Evolutionary conservation across 2,329 filamentous ascomycete species (phyloP).

Genomic region (Phaeosphaeriaceae sp.): DNA sequence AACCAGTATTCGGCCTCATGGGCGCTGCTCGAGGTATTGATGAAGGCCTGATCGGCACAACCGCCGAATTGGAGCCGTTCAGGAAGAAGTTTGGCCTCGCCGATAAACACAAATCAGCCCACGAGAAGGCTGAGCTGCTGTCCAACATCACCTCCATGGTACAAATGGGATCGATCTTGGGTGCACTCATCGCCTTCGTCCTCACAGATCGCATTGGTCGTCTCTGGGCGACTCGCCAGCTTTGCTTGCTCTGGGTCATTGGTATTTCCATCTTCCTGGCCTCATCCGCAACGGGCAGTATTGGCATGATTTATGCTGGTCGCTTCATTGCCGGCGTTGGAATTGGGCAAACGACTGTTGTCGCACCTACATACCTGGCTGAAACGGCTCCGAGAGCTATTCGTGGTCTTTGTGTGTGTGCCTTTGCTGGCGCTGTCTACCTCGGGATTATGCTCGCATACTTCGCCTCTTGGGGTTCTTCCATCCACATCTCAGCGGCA

Average conservation of each 20-base stretch:
- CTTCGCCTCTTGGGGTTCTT: slow-evolving; percentile 69
- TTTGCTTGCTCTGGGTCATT: slow-evolving; percentile 51
- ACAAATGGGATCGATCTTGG: slow-evolving; percentile 77
- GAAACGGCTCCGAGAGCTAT: slow-evolving; percentile 75
- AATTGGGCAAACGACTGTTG: slow-evolving; percentile 72
- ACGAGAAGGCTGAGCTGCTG: slow-evolving; percentile 44
- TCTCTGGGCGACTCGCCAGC: slow-evolving; percentile 53
- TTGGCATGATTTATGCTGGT: slow-evolving; percentile 67
- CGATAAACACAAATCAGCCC: slow-evolving; percentile 33
- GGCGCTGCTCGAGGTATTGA: slow-evolving; percentile 81
- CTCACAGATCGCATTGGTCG: slow-evolving; percentile 56
- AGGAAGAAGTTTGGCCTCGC: slow-evolving; percentile 47
- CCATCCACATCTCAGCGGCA: slow-evolving; percentile 58
- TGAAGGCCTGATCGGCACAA: slow-evolving; percentile 78
- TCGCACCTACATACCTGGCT: slow-evolving; percentile 75
- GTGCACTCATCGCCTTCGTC: slow-evolving; percentile 69
- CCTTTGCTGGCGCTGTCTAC: slow-evolving; percentile 77
- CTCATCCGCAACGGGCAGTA: slow-evolving; percentile 42
- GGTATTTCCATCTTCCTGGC: slow-evolving; percentile 53
- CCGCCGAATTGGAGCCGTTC: slow-evolving; percentile 54
- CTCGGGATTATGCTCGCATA: slow-evolving; percentile 81
- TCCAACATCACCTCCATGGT: slow-evolving; percentile 83
- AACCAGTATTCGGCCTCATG: slow-evolving; percentile 70
- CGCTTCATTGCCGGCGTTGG: slow-evolving; percentile 72
- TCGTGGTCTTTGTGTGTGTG: slow-evolving; percentile 76